These are phyloP conservation scores for Claviceps fusiformis DNA, from an alignment of 2,329 filamentous ascomycete species.

Conservation along the genomic window DNA sequence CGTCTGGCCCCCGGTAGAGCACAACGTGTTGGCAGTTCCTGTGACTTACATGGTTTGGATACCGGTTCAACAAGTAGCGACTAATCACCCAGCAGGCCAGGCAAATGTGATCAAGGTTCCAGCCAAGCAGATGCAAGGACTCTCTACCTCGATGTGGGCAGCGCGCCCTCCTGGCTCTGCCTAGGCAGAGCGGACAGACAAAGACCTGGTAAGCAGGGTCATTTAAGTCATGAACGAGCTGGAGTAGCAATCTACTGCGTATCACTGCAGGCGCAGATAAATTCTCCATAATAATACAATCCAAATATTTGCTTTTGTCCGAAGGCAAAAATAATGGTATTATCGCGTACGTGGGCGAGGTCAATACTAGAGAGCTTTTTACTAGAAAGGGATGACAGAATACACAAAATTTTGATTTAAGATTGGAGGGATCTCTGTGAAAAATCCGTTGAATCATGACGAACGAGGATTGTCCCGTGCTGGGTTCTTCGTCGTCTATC, in stretches of 20 bases:
- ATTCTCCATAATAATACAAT: not conserved
- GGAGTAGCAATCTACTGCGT: not conserved
- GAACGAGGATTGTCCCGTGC: not conserved
- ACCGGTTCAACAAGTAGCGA: not conserved
- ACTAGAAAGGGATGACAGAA: not conserved
- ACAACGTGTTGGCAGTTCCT: not conserved
- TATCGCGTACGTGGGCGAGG: not conserved
- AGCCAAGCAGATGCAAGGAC: slow-evolving; percentile 1
- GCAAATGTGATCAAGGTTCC: not conserved
- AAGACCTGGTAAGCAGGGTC: not conserved
- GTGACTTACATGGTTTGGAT: not conserved
- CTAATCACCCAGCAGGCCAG: not conserved
- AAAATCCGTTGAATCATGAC: not conserved
- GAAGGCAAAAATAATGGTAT: not conserved
- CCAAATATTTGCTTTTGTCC: not conserved
- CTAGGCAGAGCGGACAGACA: not conserved
- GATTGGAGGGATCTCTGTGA: not conserved
- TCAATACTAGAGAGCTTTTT: not conserved
- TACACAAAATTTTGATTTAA: not conserved
- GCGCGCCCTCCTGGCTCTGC: not conserved
- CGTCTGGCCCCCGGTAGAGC: not conserved
- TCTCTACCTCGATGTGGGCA: slow-evolving; percentile 3
- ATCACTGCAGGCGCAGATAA: not conserved
- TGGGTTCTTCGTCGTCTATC: slow-evolving; percentile 9
- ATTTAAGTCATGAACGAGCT: not conserved